Evolutionary conservation across 2,329 filamentous ascomycete species (phyloP).

Genomic region (Colletotrichum sp.): DNA sequence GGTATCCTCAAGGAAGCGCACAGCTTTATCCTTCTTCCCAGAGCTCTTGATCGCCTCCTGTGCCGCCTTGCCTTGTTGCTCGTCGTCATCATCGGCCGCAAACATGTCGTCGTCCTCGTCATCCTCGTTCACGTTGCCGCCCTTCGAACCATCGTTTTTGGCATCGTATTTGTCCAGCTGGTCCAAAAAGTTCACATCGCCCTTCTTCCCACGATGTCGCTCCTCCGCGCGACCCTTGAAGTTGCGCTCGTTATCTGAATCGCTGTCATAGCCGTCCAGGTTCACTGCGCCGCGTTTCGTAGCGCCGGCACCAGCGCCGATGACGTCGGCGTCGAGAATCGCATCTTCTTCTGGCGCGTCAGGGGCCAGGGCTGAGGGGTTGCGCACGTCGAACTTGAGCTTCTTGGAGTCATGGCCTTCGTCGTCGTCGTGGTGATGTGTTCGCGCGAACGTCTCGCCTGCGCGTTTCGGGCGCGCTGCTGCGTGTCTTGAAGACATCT

Average conservation of each 20-base stretch:
- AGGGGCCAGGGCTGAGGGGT: slow-evolving; percentile 88
- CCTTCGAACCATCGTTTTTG: slow-evolving; percentile 39
- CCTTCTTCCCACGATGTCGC: slow-evolving; percentile 46
- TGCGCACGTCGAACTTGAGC: slow-evolving; percentile 91
- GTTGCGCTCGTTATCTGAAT: slow-evolving; percentile 83
- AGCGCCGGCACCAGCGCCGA: slow-evolving; percentile 74
- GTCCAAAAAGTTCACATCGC: slow-evolving; percentile 54
- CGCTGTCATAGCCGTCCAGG: slow-evolving; percentile 94
- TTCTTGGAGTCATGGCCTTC: slow-evolving; percentile 66
- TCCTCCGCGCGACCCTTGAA: slow-evolving; percentile 77
- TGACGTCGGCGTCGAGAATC: slow-evolving; percentile 89
- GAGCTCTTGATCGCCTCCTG: slow-evolving; percentile 23
- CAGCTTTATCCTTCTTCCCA: slow-evolving; percentile 64
- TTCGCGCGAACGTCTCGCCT: slow-evolving; percentile 80
- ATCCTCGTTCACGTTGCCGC: slow-evolving; percentile 33
- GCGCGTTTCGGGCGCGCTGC: slow-evolving; percentile 82
- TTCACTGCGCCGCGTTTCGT: slow-evolving; percentile 95
- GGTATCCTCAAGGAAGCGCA: slow-evolving; percentile 61
- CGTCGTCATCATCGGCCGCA: slow-evolving; percentile 60
- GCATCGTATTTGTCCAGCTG: slow-evolving; percentile 60
- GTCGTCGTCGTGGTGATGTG: slow-evolving; percentile 66
- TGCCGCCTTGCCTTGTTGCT: slow-evolving; percentile 39
- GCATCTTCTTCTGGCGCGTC: slow-evolving; percentile 77
- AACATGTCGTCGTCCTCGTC: slow-evolving; percentile 78
- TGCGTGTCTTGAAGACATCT: slow-evolving; percentile 62